Evolutionary conservation across 2,329 filamentous ascomycete species (phyloP).

Genomic region (Penicillium italicum): DNA sequence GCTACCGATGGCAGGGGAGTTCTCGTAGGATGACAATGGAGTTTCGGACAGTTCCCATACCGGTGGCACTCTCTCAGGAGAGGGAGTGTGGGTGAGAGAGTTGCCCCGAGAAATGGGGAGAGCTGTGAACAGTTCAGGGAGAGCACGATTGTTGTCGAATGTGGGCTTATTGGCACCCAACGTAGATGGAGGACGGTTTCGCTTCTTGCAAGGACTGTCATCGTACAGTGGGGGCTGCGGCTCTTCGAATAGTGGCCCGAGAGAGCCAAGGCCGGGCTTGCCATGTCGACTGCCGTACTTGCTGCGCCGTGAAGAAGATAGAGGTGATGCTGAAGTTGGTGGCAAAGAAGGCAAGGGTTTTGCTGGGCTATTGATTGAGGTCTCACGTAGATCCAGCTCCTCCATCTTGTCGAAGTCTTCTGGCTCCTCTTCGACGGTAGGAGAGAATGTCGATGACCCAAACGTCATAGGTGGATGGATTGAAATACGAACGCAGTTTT

Average conservation of each 20-base stretch:
- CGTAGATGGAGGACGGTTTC: slow-evolving; percentile 17
- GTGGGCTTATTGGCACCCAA: slow-evolving; percentile 12
- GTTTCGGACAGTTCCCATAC: slow-evolving; percentile 26
- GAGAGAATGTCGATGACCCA: slow-evolving; percentile 32
- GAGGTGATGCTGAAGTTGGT: slow-evolving; percentile 14
- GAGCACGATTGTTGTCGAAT: slow-evolving; percentile 18
- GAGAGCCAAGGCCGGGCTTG: slow-evolving; percentile 18
- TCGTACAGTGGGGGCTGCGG: slow-evolving; percentile 12
- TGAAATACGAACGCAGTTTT: slow-evolving; percentile 45
- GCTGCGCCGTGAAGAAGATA: slow-evolving; percentile 10
- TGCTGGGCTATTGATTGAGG: slow-evolving; percentile 20
- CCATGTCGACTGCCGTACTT: slow-evolving; percentile 21
- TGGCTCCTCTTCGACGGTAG: slow-evolving; percentile 35
- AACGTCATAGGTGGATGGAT: slow-evolving; percentile 38
- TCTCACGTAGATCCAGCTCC: slow-evolving; percentile 26
- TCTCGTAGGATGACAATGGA: slow-evolving; percentile 25
- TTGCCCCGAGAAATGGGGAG: slow-evolving; percentile 16
- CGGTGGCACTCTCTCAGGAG: slow-evolving; percentile 27
- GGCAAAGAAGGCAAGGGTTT: slow-evolving; percentile 7
- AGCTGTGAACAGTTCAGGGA: slow-evolving; percentile 29
- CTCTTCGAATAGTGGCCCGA: slow-evolving; percentile 23
- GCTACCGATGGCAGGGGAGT: slow-evolving; percentile 25
- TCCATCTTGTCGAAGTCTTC: slow-evolving; percentile 35
- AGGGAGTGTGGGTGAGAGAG: slow-evolving; percentile 29
- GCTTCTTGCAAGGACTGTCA: slow-evolving; percentile 27